Evolutionary conservation across 257 asterid species (phyloP).

Genomic region (Buddleja alternifolia): DNA sequence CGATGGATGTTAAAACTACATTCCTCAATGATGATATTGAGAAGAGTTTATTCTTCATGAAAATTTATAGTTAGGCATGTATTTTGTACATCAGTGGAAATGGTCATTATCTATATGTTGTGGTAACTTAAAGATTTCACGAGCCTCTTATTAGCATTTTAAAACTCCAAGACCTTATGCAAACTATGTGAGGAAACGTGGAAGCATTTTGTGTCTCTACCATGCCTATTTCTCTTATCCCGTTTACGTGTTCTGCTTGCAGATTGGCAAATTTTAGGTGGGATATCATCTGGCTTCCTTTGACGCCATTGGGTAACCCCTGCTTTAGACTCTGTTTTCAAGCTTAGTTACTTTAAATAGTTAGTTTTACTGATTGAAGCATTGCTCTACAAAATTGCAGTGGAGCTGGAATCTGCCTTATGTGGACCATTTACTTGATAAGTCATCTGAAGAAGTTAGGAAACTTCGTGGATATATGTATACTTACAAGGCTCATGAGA

Average conservation of each 20-base stretch:
- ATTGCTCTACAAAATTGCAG: slow-evolving; percentile 41
- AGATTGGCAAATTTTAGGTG: slow-evolving; percentile 89
- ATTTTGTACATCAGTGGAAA: not conserved
- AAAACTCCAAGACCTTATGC: not conserved
- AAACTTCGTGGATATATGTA: slow-evolving; percentile 91
- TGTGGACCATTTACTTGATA: slow-evolving; percentile 70
- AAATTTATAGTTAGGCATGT: not conserved
- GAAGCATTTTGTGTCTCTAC: slow-evolving; percentile 12
- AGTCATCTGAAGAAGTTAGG: slow-evolving; percentile 79
- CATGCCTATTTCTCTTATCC: slow-evolving; percentile 20
- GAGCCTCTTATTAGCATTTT: not conserved
- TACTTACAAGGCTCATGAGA: slow-evolving; percentile 69
- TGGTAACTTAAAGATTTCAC: not conserved
- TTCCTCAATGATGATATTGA: too few species aligned
- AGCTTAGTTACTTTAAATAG: not conserved
- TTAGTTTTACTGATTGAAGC: slow-evolving; percentile 27
- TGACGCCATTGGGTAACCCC: slow-evolving; percentile 74
- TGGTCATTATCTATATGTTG: not conserved
- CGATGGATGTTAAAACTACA: too few species aligned
- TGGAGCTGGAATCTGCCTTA: slow-evolving; percentile 77
- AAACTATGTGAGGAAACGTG: not conserved
- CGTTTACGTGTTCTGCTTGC: slow-evolving; percentile 33
- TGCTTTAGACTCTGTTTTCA: slow-evolving; percentile 9
- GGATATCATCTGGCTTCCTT: slow-evolving; percentile 86
- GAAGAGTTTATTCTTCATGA: too few species aligned